phyloP scores from a whole-genome alignment of 2,329 filamentous ascomycete genomes.

The Colletotrichum sp. region DNA sequence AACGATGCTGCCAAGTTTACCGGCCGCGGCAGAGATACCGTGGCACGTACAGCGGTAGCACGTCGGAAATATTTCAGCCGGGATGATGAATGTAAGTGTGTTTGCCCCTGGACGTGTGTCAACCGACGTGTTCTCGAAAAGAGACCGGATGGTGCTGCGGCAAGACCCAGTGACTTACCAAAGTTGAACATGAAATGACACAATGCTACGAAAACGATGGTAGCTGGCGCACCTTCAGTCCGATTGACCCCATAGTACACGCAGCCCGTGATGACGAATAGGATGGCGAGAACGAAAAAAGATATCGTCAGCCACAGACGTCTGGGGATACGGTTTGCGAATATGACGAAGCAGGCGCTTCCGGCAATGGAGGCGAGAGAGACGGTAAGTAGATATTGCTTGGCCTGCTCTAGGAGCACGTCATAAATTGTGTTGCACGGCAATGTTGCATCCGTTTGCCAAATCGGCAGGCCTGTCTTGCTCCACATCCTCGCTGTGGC shows the following conservation, averaged over 20 bases:
- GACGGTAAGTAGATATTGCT: conserved; percentile 57
- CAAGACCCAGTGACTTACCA: conserved; percentile 36
- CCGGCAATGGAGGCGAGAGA: conserved; percentile 56
- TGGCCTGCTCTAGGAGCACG: conserved; percentile 55
- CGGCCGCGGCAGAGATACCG: conserved; percentile 64
- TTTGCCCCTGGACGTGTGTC: conserved; percentile 52
- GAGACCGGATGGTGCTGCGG: not conserved
- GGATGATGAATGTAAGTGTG: conserved; percentile 67
- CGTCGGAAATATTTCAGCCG: conserved; percentile 69
- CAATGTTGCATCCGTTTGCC: conserved; percentile 53
- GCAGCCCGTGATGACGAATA: conserved; percentile 54
- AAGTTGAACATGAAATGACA: conserved; percentile 62
- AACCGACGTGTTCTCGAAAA: not conserved
- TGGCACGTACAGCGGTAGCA: conserved; percentile 67
- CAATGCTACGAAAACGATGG: conserved; percentile 55
- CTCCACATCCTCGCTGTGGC: conserved; percentile 49
- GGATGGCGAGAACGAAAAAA: conserved; percentile 48
- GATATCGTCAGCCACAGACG: conserved; percentile 54
- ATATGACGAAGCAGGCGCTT: conserved; percentile 52
- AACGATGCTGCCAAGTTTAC: conserved; percentile 62
- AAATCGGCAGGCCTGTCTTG: conserved; percentile 44
- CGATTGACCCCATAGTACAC: conserved; percentile 54
- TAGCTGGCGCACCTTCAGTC: conserved; percentile 45
- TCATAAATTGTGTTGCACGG: conserved; percentile 59
- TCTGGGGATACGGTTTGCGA: conserved; percentile 53